Percentiles rank a stretch among this genome's conserved stretches.
Conservation (phyloP, 2,329 filamentous ascomycete genomes). For the Graphiopsis chlorocephala region DNA sequence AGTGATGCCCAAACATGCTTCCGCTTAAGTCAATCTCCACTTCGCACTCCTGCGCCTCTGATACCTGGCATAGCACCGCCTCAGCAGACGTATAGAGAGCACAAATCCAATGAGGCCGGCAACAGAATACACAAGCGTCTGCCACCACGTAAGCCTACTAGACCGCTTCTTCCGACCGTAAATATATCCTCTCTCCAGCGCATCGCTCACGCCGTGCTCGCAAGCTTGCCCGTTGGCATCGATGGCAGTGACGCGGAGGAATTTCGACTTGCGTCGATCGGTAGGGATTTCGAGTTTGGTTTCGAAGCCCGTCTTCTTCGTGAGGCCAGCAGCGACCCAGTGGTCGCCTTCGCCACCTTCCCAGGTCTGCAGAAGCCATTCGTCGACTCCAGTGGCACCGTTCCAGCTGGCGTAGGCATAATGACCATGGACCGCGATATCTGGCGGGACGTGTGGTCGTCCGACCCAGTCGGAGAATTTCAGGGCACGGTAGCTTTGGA, state of each 20-base stretch:
- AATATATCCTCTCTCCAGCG: constrained; percentile 2
- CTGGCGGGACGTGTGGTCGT: constrained; percentile 33
- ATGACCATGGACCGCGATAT: constrained; percentile 29
- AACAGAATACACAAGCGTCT: neutral
- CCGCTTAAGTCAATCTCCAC: constrained; percentile 9
- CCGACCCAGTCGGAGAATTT: constrained; percentile 50
- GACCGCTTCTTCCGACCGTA: constrained; percentile 6
- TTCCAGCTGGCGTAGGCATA: constrained; percentile 53
- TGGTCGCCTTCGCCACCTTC: neutral
- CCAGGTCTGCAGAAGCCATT: constrained; percentile 47
- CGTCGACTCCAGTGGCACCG: constrained; percentile 44
- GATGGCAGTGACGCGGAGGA: constrained; percentile 30
- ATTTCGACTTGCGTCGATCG: constrained; percentile 22
- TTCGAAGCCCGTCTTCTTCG: constrained; percentile 40
- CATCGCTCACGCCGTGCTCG: constrained; percentile 22
- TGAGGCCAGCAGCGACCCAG: constrained; percentile 22
- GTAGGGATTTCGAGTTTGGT: constrained; percentile 27
- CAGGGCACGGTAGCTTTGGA: constrained; percentile 52
- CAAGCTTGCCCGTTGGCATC: constrained; percentile 25
- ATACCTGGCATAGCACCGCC: neutral
- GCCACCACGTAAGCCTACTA: neutral
- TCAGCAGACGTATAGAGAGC: neutral
- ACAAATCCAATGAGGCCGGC: neutral
- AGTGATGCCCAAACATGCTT: neutral
- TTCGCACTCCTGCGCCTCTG: constrained; percentile 4